Conservation (phyloP, 2,329 filamentous ascomycete species). For the Microdochium paspali region DNA sequence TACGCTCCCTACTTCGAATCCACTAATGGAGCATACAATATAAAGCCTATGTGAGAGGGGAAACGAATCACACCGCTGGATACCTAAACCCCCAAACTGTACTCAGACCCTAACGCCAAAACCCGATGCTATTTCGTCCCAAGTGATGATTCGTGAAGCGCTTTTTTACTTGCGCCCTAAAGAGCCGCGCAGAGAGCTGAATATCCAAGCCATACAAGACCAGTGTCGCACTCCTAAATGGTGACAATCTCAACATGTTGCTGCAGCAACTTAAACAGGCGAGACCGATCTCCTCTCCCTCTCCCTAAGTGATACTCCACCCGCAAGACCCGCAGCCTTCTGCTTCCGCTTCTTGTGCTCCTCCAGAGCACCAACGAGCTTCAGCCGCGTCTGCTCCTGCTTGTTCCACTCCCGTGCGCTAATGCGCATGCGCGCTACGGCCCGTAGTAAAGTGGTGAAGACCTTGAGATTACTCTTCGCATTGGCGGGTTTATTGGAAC, state of each 20-base stretch:
- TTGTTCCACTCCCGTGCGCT: constrained; percentile 38
- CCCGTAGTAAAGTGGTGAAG: constrained; percentile 38
- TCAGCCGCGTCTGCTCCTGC: constrained; percentile 39
- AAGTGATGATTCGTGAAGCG: no score
- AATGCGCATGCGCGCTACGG: constrained; percentile 41
- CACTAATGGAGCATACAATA: no score
- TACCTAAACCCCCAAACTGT: no score
- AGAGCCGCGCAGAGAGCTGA: no score
- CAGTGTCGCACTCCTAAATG: no score
- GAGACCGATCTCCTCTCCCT: neutral
- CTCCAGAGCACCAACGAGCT: constrained; percentile 39
- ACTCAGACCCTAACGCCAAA: neutral
- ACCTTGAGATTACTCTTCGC: constrained; percentile 33
- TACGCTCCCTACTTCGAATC: no score
- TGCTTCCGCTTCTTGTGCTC: constrained; percentile 6
- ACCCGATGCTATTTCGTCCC: no score
- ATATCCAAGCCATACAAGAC: no score
- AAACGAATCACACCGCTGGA: no score
- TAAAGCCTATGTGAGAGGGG: no score
- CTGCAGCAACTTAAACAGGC: neutral
- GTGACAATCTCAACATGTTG: no score
- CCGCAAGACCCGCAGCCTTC: constrained; percentile 3
- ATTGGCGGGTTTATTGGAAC: neutral
- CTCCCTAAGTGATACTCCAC: neutral
- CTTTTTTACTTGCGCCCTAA: no score